Conservation (phyloP, 495 filamentous ascomycete species). For the Talaromyces liani region DNA sequence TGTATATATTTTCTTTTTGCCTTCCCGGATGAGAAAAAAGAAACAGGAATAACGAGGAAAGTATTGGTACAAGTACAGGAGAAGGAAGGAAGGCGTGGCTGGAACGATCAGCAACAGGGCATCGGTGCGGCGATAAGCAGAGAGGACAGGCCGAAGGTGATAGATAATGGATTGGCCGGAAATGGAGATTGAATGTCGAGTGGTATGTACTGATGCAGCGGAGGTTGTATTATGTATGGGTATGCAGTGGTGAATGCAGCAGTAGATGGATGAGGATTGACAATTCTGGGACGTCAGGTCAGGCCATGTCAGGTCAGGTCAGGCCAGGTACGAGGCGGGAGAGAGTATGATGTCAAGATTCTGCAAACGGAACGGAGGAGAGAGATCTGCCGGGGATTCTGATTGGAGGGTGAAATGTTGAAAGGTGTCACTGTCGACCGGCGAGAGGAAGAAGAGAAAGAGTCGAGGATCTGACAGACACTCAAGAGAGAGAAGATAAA, state of each 20-base stretch:
- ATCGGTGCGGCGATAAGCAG: background rate
- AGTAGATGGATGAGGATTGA: background rate
- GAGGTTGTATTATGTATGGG: background rate
- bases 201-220: background rate
- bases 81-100: background rate
- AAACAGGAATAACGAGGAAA: background rate
- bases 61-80: background rate
- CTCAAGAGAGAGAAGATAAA: background rate
- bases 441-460: constrained; percentile 7
- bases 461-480: background rate
- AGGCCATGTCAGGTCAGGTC: background rate
- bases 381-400: constrained; percentile 3
- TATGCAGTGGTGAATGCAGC: background rate
- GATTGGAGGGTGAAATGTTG: constrained; percentile 4
- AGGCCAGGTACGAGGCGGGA: background rate
- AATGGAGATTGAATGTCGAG: background rate
- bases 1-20: background rate
- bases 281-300: background rate
- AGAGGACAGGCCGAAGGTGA: background rate
- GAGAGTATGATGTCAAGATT: background rate
- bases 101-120: background rate
- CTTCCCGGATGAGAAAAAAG: background rate
- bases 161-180: background rate
- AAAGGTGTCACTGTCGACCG: constrained; percentile 5
- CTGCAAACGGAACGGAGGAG: constrained; percentile 9